A percentile compares a stretch with the other conserved stretches of the same genome.
Conservation (phyloP, 2,329 filamentous ascomycete species). For the Alternaria burnsii region DNA sequence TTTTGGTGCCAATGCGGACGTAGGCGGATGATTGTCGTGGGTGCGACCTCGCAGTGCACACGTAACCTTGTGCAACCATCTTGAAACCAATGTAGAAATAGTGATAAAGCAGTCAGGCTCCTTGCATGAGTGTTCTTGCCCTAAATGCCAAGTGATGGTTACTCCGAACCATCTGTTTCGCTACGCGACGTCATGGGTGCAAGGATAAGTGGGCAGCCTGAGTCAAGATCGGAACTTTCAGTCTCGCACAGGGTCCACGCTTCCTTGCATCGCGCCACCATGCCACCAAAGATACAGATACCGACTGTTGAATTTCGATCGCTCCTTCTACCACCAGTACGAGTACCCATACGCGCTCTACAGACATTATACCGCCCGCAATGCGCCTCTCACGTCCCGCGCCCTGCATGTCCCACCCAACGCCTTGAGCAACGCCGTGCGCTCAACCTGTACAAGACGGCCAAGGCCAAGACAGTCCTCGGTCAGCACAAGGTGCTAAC, state of each 20-base stretch:
- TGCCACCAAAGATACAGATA: slow-evolving; percentile 23
- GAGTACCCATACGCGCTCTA: slow-evolving; percentile 21
- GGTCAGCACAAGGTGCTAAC: slow-evolving; percentile 39
- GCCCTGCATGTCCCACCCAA: slow-evolving; percentile 15
- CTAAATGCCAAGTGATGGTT: not conserved
- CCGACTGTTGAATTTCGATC: slow-evolving; percentile 29
- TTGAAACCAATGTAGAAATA: not conserved
- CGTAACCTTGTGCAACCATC: not conserved
- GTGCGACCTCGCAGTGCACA: not conserved
- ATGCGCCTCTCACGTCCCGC: slow-evolving; percentile 12
- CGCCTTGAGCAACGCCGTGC: slow-evolving; percentile 32
- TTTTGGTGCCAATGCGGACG: slow-evolving; percentile 20
- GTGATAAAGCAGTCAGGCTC: not conserved
- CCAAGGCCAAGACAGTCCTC: slow-evolving; percentile 30
- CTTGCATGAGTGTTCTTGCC: not conserved
- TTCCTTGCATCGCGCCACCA: slow-evolving; percentile 14
- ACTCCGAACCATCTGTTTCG: not conserved
- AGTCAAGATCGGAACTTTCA: slow-evolving; percentile 7
- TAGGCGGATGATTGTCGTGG: not conserved
- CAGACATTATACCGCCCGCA: slow-evolving; percentile 23
- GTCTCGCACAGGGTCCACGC: not conserved
- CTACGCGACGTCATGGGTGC: not conserved
- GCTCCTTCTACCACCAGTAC: slow-evolving; percentile 29
- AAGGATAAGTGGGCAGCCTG: not conserved
- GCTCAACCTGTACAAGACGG: slow-evolving; percentile 41